A percentile compares a stretch with the other conserved stretches of the same genome.
These are phyloP conservation scores for Emergomyces orientalis DNA, from an alignment of 2,329 filamentous ascomycete genomes.

Conservation along the genomic window DNA sequence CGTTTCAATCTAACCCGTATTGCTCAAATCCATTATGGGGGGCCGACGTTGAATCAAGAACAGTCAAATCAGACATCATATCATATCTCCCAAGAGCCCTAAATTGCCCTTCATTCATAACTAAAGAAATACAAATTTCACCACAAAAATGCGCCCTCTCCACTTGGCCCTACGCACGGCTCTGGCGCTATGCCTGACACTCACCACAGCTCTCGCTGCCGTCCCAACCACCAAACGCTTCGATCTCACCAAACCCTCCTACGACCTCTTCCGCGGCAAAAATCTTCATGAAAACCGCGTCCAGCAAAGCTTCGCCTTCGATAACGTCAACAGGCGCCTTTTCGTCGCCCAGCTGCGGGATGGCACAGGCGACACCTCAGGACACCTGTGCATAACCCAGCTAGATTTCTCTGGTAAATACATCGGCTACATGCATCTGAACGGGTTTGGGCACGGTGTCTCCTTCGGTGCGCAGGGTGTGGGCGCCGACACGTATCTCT, in stretches of 20 bases:
- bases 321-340: constrained; percentile 19
- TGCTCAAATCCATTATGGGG: not conserved
- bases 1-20: not conserved
- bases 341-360: constrained; percentile 18
- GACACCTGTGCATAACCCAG: constrained; percentile 19
- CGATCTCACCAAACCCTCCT: constrained; percentile 15
- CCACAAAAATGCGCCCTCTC: not conserved
- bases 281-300: constrained; percentile 15
- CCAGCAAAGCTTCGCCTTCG: constrained; percentile 20
- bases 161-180: not conserved
- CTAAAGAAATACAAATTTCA: not conserved
- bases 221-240: constrained; percentile 12
- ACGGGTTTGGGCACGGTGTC: constrained; percentile 18
- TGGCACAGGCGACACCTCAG: constrained; percentile 12
- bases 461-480: constrained; percentile 16
- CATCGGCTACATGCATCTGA: constrained; percentile 19
- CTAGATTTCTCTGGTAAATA: constrained; percentile 19
- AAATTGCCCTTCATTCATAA: not conserved
- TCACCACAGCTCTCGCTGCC: not conserved
- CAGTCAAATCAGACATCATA: not conserved
- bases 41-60: not conserved
- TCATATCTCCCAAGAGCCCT: not conserved
- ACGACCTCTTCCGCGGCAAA: constrained; percentile 17
- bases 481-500: constrained; percentile 17
- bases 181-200: not conserved